Evolutionary conservation across 108 stramenopile genomes (phyloP), one percentile per base, ranked within the genome.

Genomic region (Skeletonema marinoi): DNA sequence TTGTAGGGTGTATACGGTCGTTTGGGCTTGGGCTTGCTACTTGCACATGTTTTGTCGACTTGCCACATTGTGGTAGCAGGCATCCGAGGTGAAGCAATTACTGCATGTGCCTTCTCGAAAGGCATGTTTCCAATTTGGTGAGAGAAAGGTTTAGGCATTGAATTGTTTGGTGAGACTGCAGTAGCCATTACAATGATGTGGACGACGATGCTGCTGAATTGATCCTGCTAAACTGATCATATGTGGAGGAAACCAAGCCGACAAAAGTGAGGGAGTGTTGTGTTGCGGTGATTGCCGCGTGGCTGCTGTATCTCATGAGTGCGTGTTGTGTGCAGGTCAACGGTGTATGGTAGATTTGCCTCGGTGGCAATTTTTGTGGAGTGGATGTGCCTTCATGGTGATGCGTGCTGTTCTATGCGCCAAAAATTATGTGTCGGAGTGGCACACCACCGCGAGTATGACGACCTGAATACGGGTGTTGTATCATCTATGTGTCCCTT

Each of bases 1-100:
- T 81, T 81, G 60, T 81, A 81, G 6, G 81, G 81, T 1, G 81
- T 81, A 46, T 81, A 81, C 8, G 80, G 74, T 38, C 73, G 48
- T 19, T 65, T 63, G 2, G 73, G 80, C 68, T 81, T 81, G 42
- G 25, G 54, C 9, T 25, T 56, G 25, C 25, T 2, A 50, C 17
- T 50, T 12, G 48, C 17, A 12, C 12, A 3, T 12, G 11, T 46
- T 46, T 46, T 46, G 44, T 46, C 25, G 54, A 56, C 54, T 25
- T 25, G 6, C 54, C 54, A 56, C 54, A 56, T n/a, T 19, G 50
- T 19, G 50, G 50, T 7, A 1, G 19, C 50, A 19, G 50, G 50
- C 50, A 51, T 7, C 50, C 50, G 50, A 25, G 21, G 25, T 25
- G 19, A 25, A 25, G 25, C 21, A 9, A 25, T 54, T 54, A 25